These are phyloP conservation scores for Artemisia argyi DNA, from an alignment of 129 eudicot species.

Conservation along the genomic window DNA sequence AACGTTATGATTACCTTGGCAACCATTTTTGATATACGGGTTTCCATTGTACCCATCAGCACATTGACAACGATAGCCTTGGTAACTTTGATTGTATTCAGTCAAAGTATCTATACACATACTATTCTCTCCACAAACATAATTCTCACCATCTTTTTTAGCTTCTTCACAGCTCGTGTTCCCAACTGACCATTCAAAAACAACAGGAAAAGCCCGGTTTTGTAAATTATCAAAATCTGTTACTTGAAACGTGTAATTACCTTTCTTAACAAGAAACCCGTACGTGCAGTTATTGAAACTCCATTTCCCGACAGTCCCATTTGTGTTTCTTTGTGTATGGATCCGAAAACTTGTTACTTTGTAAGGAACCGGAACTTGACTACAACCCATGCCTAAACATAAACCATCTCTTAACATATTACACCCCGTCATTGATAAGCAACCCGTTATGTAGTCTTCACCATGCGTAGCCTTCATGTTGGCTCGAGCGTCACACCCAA, in stretches of 20 bases:
- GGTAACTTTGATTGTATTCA: not conserved
- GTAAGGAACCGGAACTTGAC: conserved; percentile 29
- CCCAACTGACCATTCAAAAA: conserved; percentile 28
- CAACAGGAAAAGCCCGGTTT: conserved; percentile 21
- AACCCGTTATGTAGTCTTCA: conserved; percentile 17
- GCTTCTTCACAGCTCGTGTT: conserved; percentile 16
- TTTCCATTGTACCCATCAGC: conserved; percentile 23
- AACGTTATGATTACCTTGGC: conserved; percentile 11
- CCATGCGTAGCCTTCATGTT: not conserved
- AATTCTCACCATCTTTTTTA: not conserved
- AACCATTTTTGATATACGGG: conserved; percentile 26
- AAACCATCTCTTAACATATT: conserved; percentile 1
- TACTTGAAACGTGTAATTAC: not conserved
- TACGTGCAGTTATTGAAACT: conserved; percentile 23
- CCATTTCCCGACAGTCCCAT: not conserved
- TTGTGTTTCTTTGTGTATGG: conserved; percentile 17
- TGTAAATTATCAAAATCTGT: conserved; percentile 22
- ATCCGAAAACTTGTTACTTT: conserved; percentile 13
- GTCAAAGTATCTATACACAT: not conserved
- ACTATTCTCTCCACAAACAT: conserved; percentile 28
- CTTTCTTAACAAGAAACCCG: conserved; percentile 24
- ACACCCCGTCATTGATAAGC: conserved; percentile 17
- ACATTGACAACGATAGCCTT: conserved; percentile 19
- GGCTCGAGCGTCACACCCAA: conserved; percentile 39
- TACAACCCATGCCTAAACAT: conserved; percentile 39